Conservation (phyloP, 2,329 filamentous ascomycete genomes). For the Colletotrichum sp. region DNA sequence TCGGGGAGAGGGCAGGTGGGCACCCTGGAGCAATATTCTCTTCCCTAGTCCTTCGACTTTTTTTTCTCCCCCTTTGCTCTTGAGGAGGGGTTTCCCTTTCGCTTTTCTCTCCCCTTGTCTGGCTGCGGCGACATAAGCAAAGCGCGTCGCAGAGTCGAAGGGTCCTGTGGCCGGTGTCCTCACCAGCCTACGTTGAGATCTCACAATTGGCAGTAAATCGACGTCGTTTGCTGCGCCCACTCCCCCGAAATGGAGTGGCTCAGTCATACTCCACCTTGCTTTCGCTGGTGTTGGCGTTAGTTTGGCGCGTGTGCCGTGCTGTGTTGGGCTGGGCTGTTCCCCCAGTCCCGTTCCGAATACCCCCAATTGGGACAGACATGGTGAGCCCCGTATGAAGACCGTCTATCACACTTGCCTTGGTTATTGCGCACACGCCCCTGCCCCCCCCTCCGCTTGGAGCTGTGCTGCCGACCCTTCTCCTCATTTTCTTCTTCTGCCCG, state of each 20-base stretch:
- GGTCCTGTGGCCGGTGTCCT: background rate
- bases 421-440: background rate
- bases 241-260: background rate
- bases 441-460: background rate
- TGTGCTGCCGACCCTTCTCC: background rate
- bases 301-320: background rate
- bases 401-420: background rate
- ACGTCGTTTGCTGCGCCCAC: background rate
- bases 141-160: slow-evolving; percentile 7
- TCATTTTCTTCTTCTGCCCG: background rate
- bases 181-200: slow-evolving; percentile 6
- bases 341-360: background rate
- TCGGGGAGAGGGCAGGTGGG: background rate
- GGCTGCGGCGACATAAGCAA: background rate
- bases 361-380: background rate
- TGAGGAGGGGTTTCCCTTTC: background rate
- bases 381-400: background rate
- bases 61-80: background rate
- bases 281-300: background rate
- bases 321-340: background rate
- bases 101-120: background rate
- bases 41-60: background rate
- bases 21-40: background rate
- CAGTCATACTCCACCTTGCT: background rate
- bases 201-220: slow-evolving; percentile 16